Conservation (phyloP, 2,329 filamentous ascomycete species). For the Aspergillus udagawae region DNA sequence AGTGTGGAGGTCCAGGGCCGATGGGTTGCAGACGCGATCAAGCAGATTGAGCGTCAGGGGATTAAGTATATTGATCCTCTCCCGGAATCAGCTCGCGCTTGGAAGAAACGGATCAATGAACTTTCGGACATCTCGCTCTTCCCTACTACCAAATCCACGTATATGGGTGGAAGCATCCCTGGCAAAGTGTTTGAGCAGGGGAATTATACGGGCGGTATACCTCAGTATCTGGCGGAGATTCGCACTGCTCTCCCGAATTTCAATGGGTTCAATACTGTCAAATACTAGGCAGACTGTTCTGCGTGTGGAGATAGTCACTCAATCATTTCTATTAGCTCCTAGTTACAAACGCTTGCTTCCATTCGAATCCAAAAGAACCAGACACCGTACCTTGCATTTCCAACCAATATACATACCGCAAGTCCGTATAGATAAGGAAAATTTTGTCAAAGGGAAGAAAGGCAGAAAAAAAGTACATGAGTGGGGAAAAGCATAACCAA, state of each 20-base stretch:
- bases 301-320: background rate
- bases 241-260: constrained; percentile 7
- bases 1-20: constrained; percentile 54
- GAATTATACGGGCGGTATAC: constrained; percentile 34
- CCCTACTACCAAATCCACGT: constrained; percentile 49
- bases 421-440: background rate
- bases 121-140: constrained; percentile 48
- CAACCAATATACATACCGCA: background rate
- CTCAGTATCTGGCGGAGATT: constrained; percentile 15
- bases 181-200: constrained; percentile 52
- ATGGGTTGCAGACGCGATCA: constrained; percentile 52
- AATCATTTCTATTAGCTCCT: background rate
- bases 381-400: background rate
- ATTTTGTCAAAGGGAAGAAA: background rate
- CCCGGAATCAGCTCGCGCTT: constrained; percentile 43
- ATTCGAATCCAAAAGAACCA: background rate
- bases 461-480: background rate
- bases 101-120: constrained; percentile 49
- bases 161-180: constrained; percentile 55
- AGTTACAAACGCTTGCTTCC: background rate
- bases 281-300: background rate
- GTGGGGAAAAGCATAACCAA: background rate
- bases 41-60: constrained; percentile 44
- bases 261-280: constrained; percentile 3
- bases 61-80: constrained; percentile 52